Base-by-base conservation (phyloP, 2,329 filamentous ascomycete species). In the Calonectria fujianensis region DNA sequence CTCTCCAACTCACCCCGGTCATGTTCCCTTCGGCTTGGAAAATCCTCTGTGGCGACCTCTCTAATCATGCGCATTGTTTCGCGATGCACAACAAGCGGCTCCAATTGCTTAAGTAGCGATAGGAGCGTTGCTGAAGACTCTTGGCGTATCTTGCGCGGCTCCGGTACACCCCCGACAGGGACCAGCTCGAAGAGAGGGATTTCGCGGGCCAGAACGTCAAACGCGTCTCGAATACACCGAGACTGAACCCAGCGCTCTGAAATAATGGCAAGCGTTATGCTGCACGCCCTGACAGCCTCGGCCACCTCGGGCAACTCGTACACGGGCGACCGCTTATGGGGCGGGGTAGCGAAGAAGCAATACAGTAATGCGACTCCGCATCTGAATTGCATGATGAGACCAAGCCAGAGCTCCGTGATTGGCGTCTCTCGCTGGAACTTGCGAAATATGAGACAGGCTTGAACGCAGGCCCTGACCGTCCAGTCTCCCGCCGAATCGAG, bases 341-440 rank as follows among this genome's bases (percentile, higher is more conserved):
- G 57, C 9, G 57, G 57, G 1, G 57, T 63, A 24, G 57, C 57
- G 24, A 63, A 63, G 57, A 63, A 63, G 57, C 57, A 63, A 24
- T 63, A 63, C 14, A 63, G 24, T 8, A 63, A 18, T 29, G 57
- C 57, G 37, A 63, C 57, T 2, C 57, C 57, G n/a, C 57, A 63
- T 16, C 37, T 41, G 24, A 63, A 63, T 20, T 63, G 57, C 57
- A 63, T 63, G 16, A 63, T 63, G n/a, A 63, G 37, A 2, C 57
- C 57, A 1, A 63, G 57, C 57, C 57, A 63, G n/a, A 63, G 35
- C 27, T 63, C 57, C 9, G 57, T 63, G 13, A 63, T 63, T 41
- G 57, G 57, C 11, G 57, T 63, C n/a, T 63, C 57, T 1, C 57
- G 57, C 24, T 63, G 57, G 37, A 63, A 63, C 57, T 63, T 63